Base-by-base conservation (phyloP, 2,329 filamentous ascomycete genomes). In the Nigrospora osmanthi region DNA sequence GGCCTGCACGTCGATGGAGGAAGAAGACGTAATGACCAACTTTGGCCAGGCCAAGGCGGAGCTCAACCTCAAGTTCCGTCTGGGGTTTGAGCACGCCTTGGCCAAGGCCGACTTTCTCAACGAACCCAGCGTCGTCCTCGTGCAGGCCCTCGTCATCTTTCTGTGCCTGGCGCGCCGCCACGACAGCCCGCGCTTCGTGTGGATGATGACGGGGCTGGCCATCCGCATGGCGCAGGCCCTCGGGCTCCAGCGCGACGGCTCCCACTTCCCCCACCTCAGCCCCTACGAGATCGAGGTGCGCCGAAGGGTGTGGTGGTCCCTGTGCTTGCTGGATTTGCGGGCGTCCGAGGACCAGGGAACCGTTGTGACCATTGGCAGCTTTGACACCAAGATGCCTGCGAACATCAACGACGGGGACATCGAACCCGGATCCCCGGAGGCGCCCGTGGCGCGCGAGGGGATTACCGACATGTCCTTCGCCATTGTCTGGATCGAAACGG, bases 291-390 rank as follows among this genome's bases (percentile, higher is more conserved):
- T 75, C 4, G 79, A 83, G 56, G 76, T 80, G 65, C 67, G 78
- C 16, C 67, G 78, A 47, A 65, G 78, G 30, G 60, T 80, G 6
- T 83, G 78, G 78, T 82, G 77, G 74, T 71, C 76, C 47, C 58
- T 81, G 3, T 80, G 74, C 51, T 65, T 81, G 13, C 61, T 85
- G 0, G 81, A 85, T 54, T 69, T 72, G 3, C 66, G 80, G 47
- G 70, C 79, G 2, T 76, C 77, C 1, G 80, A 84, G 54, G 77
- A 83, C 47, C 78, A 83, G 54, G 80, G 79, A 0, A 77, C 75
- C 17, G 79, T 83, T 47, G 74, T 78, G 3, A 76, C 74, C 0
- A 80, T 85, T 36, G 69, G 73, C 12, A 71, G 71, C 11, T 85
- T 78, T 52, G 81, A 85, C 54, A 83, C 81, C 0, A 70, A 65